A percentile compares a stretch with the other conserved stretches of the same genome.
These are phyloP conservation scores for Brassica napus DNA, from an alignment of 345 rosid genomes.

Conservation along the genomic window DNA sequence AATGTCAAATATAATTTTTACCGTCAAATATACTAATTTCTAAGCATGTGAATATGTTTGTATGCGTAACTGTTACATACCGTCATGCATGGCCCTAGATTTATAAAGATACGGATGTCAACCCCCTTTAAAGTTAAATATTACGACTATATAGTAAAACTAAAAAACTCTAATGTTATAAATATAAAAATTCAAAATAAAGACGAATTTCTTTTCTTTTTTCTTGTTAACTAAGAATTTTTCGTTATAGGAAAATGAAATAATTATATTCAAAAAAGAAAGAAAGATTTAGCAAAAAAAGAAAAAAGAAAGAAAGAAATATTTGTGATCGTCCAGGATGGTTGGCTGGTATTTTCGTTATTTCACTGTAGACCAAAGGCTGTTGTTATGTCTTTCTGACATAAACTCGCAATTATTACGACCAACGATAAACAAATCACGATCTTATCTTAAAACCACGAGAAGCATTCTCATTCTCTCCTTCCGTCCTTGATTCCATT, in stretches of 20 bases:
- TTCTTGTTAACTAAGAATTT: not conserved
- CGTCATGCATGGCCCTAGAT: slow-evolving; percentile 32
- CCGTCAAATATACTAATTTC: not conserved
- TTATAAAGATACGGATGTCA: not conserved
- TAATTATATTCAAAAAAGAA: not conserved
- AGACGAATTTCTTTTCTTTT: not conserved
- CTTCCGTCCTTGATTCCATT: not conserved
- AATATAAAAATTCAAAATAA: not conserved
- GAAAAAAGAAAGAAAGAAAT: not conserved
- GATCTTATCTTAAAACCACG: not conserved
- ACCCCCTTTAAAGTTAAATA: not conserved
- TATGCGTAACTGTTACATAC: slow-evolving; percentile 22
- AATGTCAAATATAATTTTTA: not conserved
- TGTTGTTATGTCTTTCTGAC: not conserved
- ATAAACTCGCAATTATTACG: not conserved
- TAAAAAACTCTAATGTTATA: not conserved
- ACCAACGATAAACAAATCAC: not conserved
- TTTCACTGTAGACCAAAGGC: not conserved
- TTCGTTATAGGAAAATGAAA: not conserved
- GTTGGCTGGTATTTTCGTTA: not conserved
- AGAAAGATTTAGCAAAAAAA: no score
- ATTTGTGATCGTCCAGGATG: not conserved
- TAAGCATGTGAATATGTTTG: slow-evolving; percentile 32
- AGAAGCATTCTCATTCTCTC: not conserved
- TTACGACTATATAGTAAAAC: not conserved